phyloP scores from a whole-genome alignment of 2,329 filamentous ascomycete species.

The Geoglossum cookeanum region DNA sequence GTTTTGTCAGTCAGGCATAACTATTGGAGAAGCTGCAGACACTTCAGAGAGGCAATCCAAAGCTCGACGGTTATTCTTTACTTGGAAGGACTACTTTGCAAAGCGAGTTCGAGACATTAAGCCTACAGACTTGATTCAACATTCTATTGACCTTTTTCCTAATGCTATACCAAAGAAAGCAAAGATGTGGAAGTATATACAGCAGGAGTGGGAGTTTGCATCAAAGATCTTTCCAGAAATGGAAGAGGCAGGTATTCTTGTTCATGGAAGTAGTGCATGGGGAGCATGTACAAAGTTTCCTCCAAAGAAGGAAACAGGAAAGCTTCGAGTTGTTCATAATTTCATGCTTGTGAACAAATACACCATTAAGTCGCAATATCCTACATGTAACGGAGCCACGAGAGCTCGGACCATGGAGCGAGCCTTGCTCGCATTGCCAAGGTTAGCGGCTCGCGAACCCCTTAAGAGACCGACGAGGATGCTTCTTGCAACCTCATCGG shows the following conservation, averaged over 20 bases:
- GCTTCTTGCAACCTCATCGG: too few relatives aligned
- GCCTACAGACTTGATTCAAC: not conserved
- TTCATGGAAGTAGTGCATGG: not conserved
- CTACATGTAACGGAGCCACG: too few relatives aligned
- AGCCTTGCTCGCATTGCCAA: too few relatives aligned
- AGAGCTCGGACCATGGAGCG: too few relatives aligned
- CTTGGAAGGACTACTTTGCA: not conserved
- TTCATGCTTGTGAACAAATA: not conserved
- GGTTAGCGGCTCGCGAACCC: too few relatives aligned
- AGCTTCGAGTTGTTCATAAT: not conserved
- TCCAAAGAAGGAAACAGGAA: not conserved
- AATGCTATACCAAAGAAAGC: not conserved
- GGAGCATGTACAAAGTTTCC: not conserved
- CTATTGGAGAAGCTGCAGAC: not conserved
- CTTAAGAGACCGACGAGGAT: too few relatives aligned
- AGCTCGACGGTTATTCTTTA: not conserved
- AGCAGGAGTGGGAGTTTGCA: not conserved
- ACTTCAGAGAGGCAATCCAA: not conserved
- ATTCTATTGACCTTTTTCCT: not conserved
- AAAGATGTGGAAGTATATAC: not conserved
- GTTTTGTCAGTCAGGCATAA: not conserved
- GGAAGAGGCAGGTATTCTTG: not conserved
- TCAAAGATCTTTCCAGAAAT: not conserved
- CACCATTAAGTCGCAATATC: not conserved
- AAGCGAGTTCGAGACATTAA: not conserved